Percentiles rank a stretch among this genome's conserved stretches.
These are phyloP conservation scores for Mortierella sp. DNA, from an alignment of 371 early-diverging fungal genomes.

Conservation along the genomic window DNA sequence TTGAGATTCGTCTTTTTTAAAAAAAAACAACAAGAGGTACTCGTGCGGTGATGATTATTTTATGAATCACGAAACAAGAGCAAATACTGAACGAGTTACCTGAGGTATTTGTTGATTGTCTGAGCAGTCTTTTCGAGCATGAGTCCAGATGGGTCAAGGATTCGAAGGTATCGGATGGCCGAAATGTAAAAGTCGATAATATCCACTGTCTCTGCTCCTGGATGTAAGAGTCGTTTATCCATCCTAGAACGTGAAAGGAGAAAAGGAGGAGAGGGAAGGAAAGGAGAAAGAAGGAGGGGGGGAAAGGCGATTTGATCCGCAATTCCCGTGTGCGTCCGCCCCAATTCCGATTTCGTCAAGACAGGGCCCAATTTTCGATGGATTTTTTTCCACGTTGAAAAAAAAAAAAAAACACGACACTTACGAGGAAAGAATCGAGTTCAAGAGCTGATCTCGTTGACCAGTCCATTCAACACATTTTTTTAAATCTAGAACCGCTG, in stretches of 20 bases:
- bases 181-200: conserved; percentile 70
- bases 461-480: conserved; percentile 47
- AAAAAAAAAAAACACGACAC: conserved; percentile 1
- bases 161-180: conserved; percentile 63
- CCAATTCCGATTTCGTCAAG: conserved; percentile 25
- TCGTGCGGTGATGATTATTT: background rate
- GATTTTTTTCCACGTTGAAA: background rate
- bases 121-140: conserved; percentile 63
- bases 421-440: conserved; percentile 41
- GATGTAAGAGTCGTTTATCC: conserved; percentile 67
- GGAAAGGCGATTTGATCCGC: conserved; percentile 5
- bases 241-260: conserved; percentile 52
- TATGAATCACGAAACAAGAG: background rate
- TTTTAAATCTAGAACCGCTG: conserved; percentile 62
- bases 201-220: conserved; percentile 67
- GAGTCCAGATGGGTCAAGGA: conserved; percentile 68
- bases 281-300: too few relatives aligned
- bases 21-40: conserved; percentile 5
- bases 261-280: background rate
- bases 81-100: conserved; percentile 25
- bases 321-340: conserved; percentile 18
- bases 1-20: background rate
- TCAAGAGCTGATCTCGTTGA: conserved; percentile 40
- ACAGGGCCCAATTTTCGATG: background rate
- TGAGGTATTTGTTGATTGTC: conserved; percentile 64